phyloP scores from a whole-genome alignment of 2,329 filamentous ascomycete genomes.

The Xylaria sp. region DNA sequence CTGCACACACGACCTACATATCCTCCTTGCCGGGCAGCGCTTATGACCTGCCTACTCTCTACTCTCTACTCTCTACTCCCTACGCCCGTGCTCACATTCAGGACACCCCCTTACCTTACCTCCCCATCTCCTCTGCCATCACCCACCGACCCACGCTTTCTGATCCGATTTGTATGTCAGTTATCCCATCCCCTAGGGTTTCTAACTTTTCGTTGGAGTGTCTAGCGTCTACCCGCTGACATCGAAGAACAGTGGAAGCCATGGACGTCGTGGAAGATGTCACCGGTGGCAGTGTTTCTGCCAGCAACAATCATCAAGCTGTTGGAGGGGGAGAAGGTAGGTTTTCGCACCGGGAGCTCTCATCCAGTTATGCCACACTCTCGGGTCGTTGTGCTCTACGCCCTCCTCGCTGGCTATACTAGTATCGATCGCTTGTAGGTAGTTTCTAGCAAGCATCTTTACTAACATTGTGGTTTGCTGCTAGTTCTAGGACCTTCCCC shows the following conservation, averaged over 20 bases:
- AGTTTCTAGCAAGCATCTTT: not conserved
- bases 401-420: not conserved
- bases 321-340: slow-evolving; percentile 11
- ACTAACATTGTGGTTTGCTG: slow-evolving; percentile 12
- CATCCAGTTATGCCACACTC: not conserved
- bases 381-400: not conserved
- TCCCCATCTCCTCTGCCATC: not conserved
- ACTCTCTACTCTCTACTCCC: too few relatives aligned
- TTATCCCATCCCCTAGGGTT: not conserved
- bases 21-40: too few relatives aligned
- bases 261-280: not conserved
- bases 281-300: not conserved
- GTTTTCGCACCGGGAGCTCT: not conserved
- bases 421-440: not conserved
- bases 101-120: not conserved
- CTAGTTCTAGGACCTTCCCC: slow-evolving; percentile 10
- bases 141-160: not conserved
- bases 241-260: not conserved
- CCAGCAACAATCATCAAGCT: not conserved
- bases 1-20: not conserved
- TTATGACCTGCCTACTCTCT: too few relatives aligned
- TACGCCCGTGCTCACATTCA: not conserved
- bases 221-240: not conserved
- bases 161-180: not conserved
- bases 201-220: not conserved